Evolutionary conservation across 2,329 filamentous ascomycete genomes (phyloP), one percentile per base, ranked within the genome.

Genomic region (Fusarium nodosum): DNA sequence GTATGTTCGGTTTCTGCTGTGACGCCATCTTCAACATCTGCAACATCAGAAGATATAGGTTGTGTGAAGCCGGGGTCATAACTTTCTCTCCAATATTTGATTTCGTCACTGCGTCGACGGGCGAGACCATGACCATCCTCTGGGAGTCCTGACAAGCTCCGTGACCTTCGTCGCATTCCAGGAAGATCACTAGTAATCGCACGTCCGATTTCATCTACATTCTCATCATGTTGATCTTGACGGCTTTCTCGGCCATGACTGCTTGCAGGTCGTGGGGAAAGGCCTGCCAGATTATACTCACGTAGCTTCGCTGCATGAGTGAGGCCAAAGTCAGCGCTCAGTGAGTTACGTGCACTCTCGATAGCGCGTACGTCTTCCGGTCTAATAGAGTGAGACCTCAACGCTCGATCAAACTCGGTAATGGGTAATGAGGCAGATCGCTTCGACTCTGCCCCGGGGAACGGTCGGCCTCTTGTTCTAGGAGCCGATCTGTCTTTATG

Each of bases 51-150:
- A 6, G 86, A 85, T 33, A 85, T 77, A 0, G 86, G 85, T 9
- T 87, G 88, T 56, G 84, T 74, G 52, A 85, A 79, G 2, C 81
- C 82, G 1, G 82, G 82, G 46, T 84, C 85, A 66, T 88, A 87
- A 65, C 88, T 90, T 72, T 87, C 85, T 63, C 88, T 83, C 87
- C 88, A 90, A 72, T 87, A 88, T 15, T 86, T 84, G 39, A 90
- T 89, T 75, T 91, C 88, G 57, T 88, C 87, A 73, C 87, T 90
- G 31, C 88, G 84, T 36, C 87, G 83, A 44, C 87, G 83, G 6
- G 76, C 60, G 41, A 78, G 77, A 3, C 67, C 70, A 24, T 78
- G 76, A 20, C 71, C 72, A 6, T 77, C 76, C 5, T 79, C 80
- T 7, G 82, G 79, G 22, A 90, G 78, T 12, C 87, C 86, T 1